Percentiles rank a stretch among this genome's conserved stretches.
phyloP scores from a whole-genome alignment of 805 yeast genomes.

The Candida loeiensis region DNA sequence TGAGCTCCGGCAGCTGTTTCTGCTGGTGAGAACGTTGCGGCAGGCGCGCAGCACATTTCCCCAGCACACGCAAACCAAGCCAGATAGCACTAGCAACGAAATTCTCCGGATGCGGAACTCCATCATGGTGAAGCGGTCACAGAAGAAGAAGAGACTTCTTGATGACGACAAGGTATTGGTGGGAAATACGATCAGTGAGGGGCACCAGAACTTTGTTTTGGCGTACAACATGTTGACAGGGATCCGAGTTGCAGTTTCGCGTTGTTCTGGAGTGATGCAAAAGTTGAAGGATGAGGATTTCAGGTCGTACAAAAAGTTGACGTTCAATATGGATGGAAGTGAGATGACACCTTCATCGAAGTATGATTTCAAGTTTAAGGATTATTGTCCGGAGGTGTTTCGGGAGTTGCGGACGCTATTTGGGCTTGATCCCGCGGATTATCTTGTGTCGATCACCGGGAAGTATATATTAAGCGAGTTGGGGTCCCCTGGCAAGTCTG shows the following conservation, averaged over 20 bases:
- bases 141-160: conserved; percentile 37
- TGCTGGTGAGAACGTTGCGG: conserved; percentile 7
- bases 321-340: conserved; percentile 83
- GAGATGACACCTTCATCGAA: conserved; percentile 90
- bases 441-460: conserved; percentile 86
- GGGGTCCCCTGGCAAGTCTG: conserved; percentile 96
- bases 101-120: conserved; percentile 50
- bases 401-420: conserved; percentile 76
- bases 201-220: conserved; percentile 87
- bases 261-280: conserved; percentile 83
- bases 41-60: conserved; percentile 19
- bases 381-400: conserved; percentile 92
- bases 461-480: conserved; percentile 87
- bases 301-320: conserved; percentile 66
- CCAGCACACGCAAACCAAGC: conserved; percentile 5
- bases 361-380: conserved; percentile 95
- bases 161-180: conserved; percentile 61
- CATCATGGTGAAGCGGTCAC: conserved; percentile 40
- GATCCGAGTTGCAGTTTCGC: conserved; percentile 88
- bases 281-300: conserved; percentile 72
- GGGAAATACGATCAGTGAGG: conserved; percentile 84
- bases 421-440: conserved; percentile 94
- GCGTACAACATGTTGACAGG: conserved; percentile 98
- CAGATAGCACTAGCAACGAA: conserved; percentile 37
- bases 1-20: conserved; percentile 7